Base-by-base conservation (phyloP, 129 eudicot genomes). In the Deinandra increscens region DNA sequence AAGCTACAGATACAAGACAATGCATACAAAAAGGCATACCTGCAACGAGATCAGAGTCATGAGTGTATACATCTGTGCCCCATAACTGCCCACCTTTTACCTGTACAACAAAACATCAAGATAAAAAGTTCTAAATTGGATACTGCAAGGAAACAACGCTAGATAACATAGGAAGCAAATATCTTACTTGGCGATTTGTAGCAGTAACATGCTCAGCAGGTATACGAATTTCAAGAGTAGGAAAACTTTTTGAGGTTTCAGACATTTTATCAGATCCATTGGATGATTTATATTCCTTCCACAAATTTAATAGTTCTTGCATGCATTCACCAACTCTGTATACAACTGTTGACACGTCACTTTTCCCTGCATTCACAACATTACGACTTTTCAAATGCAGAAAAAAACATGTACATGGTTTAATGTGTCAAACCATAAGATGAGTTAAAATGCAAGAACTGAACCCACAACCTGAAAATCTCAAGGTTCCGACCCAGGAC, bases 31-130 rank as follows among this genome's bases (percentile, higher is more conserved):
- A 63, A 48, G 38, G 73, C 70, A 64, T 67, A 94, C 99, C 97
- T 17, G 99, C 99, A 80, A 94, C 99, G 80, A 94, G 95, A 82
- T 94, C 99, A 18, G 99, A 94, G 81, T 94, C 99, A 82, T 87
- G 85, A 34, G 99, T 94, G 79, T 94, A 94, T 76, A 94, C 71
- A 78, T 94, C 99, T 38, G 99, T 94, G 18, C 99, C 99, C 99
- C 99, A 94, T 42, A 94, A 88, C 83, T 90, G 99, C 55, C 97
- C 93, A 78, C 97, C 91, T 68, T 91, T 83, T 34, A 94, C 99
- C 99, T 94, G 96, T 20, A 29, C 33, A 42, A 17, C 38, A 44
- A 19, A 71, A 54, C 18, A 62, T 36, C 65, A 38, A 20, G 23
- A 60, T 20, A 19, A 20, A 7, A 26, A 8, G 13, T 8, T 4